Evolutionary conservation across 2,329 filamentous ascomycete genomes (phyloP).

Genomic region (Rhytidhysteron rufulum): DNA sequence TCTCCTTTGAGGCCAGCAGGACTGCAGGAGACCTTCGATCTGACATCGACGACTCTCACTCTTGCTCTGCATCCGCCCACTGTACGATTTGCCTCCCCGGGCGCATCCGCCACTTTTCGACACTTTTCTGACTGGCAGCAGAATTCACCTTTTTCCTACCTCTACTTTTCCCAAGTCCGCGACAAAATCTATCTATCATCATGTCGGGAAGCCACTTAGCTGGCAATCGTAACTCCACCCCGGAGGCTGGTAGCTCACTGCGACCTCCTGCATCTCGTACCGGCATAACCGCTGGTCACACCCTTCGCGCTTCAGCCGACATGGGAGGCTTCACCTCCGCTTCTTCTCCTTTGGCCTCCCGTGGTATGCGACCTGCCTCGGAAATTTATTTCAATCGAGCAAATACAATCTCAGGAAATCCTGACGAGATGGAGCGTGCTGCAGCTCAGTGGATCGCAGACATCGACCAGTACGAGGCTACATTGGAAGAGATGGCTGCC

Average conservation of each 20-base stretch:
- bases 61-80: conserved; percentile 10
- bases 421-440: conserved; percentile 88
- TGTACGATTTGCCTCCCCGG: conserved; percentile 10
- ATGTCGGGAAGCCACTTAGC: conserved; percentile 49
- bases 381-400: conserved; percentile 84
- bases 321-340: conserved; percentile 83
- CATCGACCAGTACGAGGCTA: conserved; percentile 98
- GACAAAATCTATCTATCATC: conserved; percentile 14
- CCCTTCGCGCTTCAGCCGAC: conserved; percentile 91
- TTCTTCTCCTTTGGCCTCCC: conserved; percentile 65
- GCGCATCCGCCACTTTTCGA: background rate
- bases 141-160: conserved; percentile 13
- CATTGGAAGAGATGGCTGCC: conserved; percentile 96
- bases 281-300: conserved; percentile 71
- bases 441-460: conserved; percentile 99
- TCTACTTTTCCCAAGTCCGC: background rate
- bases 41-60: conserved; percentile 10
- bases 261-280: conserved; percentile 77
- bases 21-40: conserved; percentile 67
- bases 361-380: conserved; percentile 84
- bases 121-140: conserved; percentile 3
- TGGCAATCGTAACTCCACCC: conserved; percentile 91
- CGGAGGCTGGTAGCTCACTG: conserved; percentile 80
- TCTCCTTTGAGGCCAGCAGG: conserved; percentile 82
- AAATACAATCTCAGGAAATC: conserved; percentile 61